These are phyloP conservation scores for Kwoniella sp. DNA, from an alignment of 768 basidiomycete species.

Conservation along the genomic window DNA sequence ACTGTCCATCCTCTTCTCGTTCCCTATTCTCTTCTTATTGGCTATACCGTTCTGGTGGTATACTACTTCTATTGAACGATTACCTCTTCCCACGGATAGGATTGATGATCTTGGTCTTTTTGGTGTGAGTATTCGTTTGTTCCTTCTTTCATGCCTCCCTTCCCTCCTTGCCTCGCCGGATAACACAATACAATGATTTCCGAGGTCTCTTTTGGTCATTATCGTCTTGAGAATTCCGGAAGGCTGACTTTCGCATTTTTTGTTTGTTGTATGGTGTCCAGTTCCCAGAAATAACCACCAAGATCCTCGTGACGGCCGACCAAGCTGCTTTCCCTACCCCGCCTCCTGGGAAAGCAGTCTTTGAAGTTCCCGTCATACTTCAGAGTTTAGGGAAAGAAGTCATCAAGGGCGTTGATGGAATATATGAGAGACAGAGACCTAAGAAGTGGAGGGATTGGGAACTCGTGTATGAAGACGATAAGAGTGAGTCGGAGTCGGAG, in stretches of 20 bases:
- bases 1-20: conserved; percentile 61
- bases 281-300: conserved; percentile 25
- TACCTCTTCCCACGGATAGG: conserved; percentile 67
- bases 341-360: conserved; percentile 24
- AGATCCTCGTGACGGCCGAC: conserved; percentile 43
- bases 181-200: not conserved
- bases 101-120: conserved; percentile 60
- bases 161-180: not conserved
- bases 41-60: conserved; percentile 91
- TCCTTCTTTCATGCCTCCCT: not conserved
- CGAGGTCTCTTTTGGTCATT: too few relatives aligned
- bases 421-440: conserved; percentile 30
- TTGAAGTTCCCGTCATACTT: conserved; percentile 23
- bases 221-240: too few relatives aligned
- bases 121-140: not conserved
- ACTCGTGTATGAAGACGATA: conserved; percentile 25
- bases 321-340: conserved; percentile 37
- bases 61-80: conserved; percentile 83
- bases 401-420: conserved; percentile 34
- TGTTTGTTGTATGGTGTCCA: too few relatives aligned
- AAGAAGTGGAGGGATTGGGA: conserved; percentile 39
- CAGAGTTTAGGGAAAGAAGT: conserved; percentile 30
- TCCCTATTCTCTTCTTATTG: conserved; percentile 75
- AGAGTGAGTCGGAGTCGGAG: conserved; percentile 10
- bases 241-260: too few relatives aligned